Evolutionary conservation across 371 early-diverging fungal species (phyloP).

Genomic region (Rhizopus delemar): DNA sequence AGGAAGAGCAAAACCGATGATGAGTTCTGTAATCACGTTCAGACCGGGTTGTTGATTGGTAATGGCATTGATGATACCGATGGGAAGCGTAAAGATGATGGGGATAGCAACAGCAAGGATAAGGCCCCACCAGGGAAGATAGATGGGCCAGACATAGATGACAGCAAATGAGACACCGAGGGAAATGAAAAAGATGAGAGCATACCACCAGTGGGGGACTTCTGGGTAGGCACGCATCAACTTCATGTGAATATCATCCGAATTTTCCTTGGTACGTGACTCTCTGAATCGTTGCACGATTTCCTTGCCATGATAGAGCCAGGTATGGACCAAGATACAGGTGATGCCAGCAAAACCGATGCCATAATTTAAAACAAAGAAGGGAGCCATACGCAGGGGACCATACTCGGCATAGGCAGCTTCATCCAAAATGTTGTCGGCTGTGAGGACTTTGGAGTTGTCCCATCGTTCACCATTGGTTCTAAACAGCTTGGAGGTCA

Average conservation of each 20-base stretch:
- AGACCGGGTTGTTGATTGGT: constrained; percentile 71
- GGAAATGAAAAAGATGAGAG: constrained; percentile 49
- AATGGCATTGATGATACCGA: constrained; percentile 78
- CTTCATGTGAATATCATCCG: constrained; percentile 67
- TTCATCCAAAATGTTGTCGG: constrained; percentile 61
- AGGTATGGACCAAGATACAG: constrained; percentile 64
- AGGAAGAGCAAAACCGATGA: constrained; percentile 66
- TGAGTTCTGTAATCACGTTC: constrained; percentile 72
- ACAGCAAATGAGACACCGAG: constrained; percentile 53
- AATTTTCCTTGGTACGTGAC: constrained; percentile 52
- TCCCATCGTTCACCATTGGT: constrained; percentile 58
- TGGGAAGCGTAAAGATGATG: constrained; percentile 72
- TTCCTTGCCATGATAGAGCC: constrained; percentile 64
- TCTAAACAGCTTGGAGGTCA: constrained; percentile 38
- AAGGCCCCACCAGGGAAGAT: constrained; percentile 70
- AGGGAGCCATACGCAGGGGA: constrained; percentile 68
- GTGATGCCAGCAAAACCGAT: constrained; percentile 67
- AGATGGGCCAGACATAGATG: constrained; percentile 54
- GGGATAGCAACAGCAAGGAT: constrained; percentile 65
- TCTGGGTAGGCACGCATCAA: constrained; percentile 74
- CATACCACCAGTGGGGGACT: constrained; percentile 77
- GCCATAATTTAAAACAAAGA: constrained; percentile 63
- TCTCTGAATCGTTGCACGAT: constrained; percentile 58
- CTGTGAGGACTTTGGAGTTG: constrained; percentile 53
- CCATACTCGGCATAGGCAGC: constrained; percentile 65